Evolutionary conservation across 176 grass and related monocot genomes (phyloP).

Genomic region (Oropetium thomaeum): DNA sequence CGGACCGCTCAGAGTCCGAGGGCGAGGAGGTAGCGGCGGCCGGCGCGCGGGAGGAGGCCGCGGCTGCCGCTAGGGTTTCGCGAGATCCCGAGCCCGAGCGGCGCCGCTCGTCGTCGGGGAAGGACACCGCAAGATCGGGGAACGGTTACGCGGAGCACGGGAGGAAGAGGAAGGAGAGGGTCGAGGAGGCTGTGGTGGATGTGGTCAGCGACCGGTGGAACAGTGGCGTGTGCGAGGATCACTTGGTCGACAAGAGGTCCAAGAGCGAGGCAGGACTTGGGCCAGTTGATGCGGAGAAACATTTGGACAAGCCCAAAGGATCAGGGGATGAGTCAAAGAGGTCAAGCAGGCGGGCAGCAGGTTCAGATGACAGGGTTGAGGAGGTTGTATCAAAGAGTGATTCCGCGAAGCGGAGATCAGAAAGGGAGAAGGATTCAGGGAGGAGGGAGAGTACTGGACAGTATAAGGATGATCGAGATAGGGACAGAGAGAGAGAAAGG

Average conservation of each 20-base stretch:
- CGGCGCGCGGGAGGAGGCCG: slow-evolving; percentile 47
- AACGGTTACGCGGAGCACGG: slow-evolving; percentile 62
- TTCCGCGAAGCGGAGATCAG: slow-evolving; percentile 41
- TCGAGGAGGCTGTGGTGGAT: slow-evolving; percentile 54
- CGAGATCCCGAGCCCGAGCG: slow-evolving; percentile 78
- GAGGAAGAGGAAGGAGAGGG: slow-evolving; percentile 82
- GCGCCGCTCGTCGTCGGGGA: slow-evolving; percentile 55
- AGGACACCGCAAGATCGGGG: slow-evolving; percentile 53
- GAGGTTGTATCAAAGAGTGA: slow-evolving; percentile 53
- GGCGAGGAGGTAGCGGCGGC: slow-evolving; percentile 50
- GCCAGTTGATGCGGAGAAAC: slow-evolving; percentile 54
- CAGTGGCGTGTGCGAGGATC: slow-evolving; percentile 65
- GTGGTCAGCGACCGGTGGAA: slow-evolving; percentile 81
- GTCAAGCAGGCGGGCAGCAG: slow-evolving; percentile 45
- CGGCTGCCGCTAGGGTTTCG: slow-evolving; percentile 63
- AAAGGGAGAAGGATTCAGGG: slow-evolving; percentile 50
- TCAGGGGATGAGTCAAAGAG: slow-evolving; percentile 63
- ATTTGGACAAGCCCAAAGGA: slow-evolving; percentile 57
- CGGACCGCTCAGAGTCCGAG: slow-evolving; percentile 79
- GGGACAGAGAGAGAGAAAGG: slow-evolving; percentile 49
- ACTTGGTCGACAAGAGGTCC: slow-evolving; percentile 63
- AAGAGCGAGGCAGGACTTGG: slow-evolving; percentile 68
- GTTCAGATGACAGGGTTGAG: slow-evolving; percentile 39
- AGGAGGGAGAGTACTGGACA: slow-evolving; percentile 62
- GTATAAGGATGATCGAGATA: slow-evolving; percentile 74